Base-by-base conservation (phyloP, 1,139 yeast genomes). In the Lodderomyces pseudojiufengensis region DNA sequence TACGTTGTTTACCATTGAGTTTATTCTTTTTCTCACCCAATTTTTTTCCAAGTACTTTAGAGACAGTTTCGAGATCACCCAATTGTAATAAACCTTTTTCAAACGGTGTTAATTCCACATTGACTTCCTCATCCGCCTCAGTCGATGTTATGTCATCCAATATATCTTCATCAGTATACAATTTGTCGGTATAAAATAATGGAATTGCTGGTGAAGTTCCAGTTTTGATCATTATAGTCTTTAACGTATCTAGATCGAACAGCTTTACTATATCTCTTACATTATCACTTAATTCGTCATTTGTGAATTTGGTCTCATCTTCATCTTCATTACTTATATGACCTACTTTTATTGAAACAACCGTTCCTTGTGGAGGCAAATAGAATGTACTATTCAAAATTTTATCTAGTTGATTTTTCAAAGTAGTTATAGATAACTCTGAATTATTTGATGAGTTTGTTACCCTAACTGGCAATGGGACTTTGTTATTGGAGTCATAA, bases 131-230 rank as follows among this genome's bases (percentile, higher is more conserved):
- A n/a, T 39, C 31, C 12, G 45, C 44, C 27, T 58, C 60, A 32
- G 46, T 52, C 24, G 57, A 51, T 34, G 52, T 61, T 21, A 46
- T 54, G n/a, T 43, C 49, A 22, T 50, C 57, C 27, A 49, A 44
- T 25, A 56, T 51, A 44, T 61, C 67, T 11, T 52, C 54, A 11
- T 61, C 63, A 28, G 61, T 54, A 56, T 75, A 78, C 33, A 86
- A 69, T 41, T 69, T 71, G 26, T 82, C 82, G 32, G 83, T 68
- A 52, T 81, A 76, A 62, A 70, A 92, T 43, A 92, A 68, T 28
- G 98, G 97, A 52, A 92, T 68, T 14, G 92, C 76, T 20, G 97
- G 96, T 16, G 96, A 85, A 31, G 62, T 58, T 38, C 70, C 65
- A 10, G 92, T 72, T 64, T 87, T 87, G 46, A 90, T 59, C 59